Percentiles rank a stretch among this genome's conserved stretches.
These are phyloP conservation scores for Candida coquimbonensis DNA, from an alignment of 805 yeast genomes.

Conservation along the genomic window DNA sequence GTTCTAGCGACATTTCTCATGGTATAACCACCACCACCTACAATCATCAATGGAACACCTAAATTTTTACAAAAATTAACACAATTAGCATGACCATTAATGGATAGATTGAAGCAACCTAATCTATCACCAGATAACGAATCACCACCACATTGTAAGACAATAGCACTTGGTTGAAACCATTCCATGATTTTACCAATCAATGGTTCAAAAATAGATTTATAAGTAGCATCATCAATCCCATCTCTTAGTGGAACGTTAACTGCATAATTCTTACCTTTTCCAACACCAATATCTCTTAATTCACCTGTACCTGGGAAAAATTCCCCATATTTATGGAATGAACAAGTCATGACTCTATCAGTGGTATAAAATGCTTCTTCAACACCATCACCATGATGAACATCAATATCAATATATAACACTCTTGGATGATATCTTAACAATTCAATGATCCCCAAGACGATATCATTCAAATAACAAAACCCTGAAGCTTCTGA, in stretches of 20 bases:
- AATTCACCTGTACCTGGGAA: constrained; percentile 97
- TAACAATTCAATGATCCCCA: constrained; percentile 77
- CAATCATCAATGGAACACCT: constrained; percentile 81
- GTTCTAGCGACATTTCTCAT: constrained; percentile 90
- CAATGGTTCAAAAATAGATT: constrained; percentile 84
- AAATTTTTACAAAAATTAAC: constrained; percentile 83
- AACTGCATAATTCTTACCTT: constrained; percentile 80
- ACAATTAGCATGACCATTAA: constrained; percentile 93
- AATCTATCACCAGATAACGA: constrained; percentile 88
- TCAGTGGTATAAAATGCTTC: constrained; percentile 95
- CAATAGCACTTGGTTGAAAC: constrained; percentile 76
- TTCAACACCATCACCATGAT: constrained; percentile 97
- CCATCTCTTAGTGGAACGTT: constrained; percentile 95
- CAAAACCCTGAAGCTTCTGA: constrained; percentile 93
- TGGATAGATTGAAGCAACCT: constrained; percentile 89
- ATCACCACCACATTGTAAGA: constrained; percentile 97
- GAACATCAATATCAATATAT: constrained; percentile 90
- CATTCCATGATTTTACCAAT: constrained; percentile 64
- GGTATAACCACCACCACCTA: constrained; percentile 98
- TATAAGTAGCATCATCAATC: constrained; percentile 88
- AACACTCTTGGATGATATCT: constrained; percentile 88
- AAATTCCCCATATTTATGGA: constrained; percentile 92
- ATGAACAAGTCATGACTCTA: constrained; percentile 92
- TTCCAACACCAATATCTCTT: constrained; percentile 83
- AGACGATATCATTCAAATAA: constrained; percentile 88